Evolutionary conservation across 2,329 filamentous ascomycete species (phyloP).

Genomic region (Fusarium sterilihyphosum): DNA sequence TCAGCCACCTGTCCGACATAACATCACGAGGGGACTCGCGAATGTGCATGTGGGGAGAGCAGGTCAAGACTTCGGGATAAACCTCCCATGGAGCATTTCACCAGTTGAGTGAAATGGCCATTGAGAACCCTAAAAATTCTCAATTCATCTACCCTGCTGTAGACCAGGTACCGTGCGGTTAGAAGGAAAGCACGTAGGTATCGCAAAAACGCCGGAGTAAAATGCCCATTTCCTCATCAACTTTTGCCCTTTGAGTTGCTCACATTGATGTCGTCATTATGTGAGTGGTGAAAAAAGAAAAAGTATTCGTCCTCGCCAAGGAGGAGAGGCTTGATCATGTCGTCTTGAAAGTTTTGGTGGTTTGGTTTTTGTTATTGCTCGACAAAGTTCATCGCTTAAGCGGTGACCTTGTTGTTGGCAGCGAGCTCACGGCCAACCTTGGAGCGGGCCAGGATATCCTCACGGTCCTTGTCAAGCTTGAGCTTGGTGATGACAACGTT

Average conservation of each 20-base stretch:
- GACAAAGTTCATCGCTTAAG: slow-evolving; percentile 51
- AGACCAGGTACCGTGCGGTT: slow-evolving; percentile 44
- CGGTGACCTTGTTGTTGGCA: slow-evolving; percentile 75
- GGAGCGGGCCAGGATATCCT: slow-evolving; percentile 88
- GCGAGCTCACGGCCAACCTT: slow-evolving; percentile 80
- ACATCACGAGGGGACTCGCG: slow-evolving; percentile 30
- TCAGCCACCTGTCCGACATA: slow-evolving; percentile 12
- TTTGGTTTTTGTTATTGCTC: slow-evolving; percentile 36
- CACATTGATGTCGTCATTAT: slow-evolving; percentile 21
- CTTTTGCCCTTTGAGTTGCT: slow-evolving; percentile 39
- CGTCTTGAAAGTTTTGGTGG: slow-evolving; percentile 18
- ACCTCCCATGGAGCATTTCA: slow-evolving; percentile 83
- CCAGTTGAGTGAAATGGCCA: slow-evolving; percentile 75
- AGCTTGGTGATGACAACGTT: slow-evolving; percentile 99
- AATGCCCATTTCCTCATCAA: slow-evolving; percentile 50
- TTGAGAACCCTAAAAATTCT: slow-evolving; percentile 64
- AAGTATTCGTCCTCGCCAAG: slow-evolving; percentile 36
- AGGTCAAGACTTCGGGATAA: slow-evolving; percentile 69
- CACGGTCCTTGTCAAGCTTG: slow-evolving; percentile 96
- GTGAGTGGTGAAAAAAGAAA: slow-evolving; percentile 33
- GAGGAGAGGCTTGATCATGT: slow-evolving; percentile 33
- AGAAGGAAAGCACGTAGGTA: slow-evolving; percentile 43
- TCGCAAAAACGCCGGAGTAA: slow-evolving; percentile 53
- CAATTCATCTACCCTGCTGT: slow-evolving; percentile 55
- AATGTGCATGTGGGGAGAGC: slow-evolving; percentile 35